These are phyloP conservation scores for Ganoderma leucocontextum DNA, from an alignment of 1,284 basidiomycete species.

Conservation along the genomic window DNA sequence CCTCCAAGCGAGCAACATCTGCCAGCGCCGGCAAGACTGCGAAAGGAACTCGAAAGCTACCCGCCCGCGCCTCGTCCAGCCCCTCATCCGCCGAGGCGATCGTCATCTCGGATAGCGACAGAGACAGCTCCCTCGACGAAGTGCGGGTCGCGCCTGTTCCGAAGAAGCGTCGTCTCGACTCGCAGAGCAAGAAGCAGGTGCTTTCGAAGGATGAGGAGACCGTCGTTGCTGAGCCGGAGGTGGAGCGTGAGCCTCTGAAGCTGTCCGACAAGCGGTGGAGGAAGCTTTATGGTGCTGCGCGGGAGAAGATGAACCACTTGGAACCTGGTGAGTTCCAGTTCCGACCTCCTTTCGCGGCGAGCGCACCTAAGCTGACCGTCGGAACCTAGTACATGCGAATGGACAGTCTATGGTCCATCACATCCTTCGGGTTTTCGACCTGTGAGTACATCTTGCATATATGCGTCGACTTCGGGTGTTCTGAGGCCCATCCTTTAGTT, in stretches of 20 bases:
- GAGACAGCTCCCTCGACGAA: conserved; percentile 18
- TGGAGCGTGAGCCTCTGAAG: conserved; percentile 41
- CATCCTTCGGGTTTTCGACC: conserved; percentile 84
- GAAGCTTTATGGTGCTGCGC: conserved; percentile 54
- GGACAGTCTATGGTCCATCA: conserved; percentile 70
- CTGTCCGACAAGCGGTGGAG: conserved; percentile 62
- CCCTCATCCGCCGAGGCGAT: conserved; percentile 19
- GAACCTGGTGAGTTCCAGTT: conserved; percentile 62
- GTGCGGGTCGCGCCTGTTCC: conserved; percentile 9
- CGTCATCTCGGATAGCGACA: conserved; percentile 23
- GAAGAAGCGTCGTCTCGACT: conserved; percentile 25
- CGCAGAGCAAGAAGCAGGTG: conserved; percentile 23
- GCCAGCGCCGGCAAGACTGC: conserved; percentile 18
- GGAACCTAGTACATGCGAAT: conserved; percentile 63
- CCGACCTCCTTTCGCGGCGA: not conserved
- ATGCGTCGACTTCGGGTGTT: not conserved
- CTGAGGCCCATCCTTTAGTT: conserved; percentile 48
- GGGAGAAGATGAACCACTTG: conserved; percentile 62
- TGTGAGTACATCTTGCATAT: conserved; percentile 51
- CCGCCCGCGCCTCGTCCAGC: conserved; percentile 20
- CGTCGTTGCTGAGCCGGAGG: conserved; percentile 20
- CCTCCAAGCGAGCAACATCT: conserved; percentile 30
- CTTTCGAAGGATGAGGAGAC: not conserved
- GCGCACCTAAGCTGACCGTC: conserved; percentile 9
- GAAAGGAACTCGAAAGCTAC: conserved; percentile 14